Evolutionary conservation across 2,329 filamentous ascomycete species (phyloP).

Genomic region (Aspergillus sergii): DNA sequence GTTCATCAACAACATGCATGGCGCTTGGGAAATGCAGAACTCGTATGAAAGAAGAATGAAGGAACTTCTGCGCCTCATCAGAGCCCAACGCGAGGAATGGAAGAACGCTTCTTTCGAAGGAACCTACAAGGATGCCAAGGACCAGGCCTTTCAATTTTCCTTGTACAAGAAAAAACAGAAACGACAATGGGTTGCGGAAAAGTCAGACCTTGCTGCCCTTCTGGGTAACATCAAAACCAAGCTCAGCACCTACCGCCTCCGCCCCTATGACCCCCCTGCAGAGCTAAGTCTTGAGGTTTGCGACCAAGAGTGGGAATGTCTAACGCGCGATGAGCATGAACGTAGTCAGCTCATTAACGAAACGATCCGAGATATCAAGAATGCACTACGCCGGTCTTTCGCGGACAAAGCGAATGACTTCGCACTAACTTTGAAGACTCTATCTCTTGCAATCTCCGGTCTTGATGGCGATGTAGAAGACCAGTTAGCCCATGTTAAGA

Average conservation of each 20-base stretch:
- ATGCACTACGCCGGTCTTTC: slow-evolving; percentile 86
- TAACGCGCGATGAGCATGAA: slow-evolving; percentile 83
- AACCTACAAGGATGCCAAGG: slow-evolving; percentile 89
- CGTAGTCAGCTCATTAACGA: slow-evolving; percentile 95
- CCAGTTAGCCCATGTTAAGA: slow-evolving; percentile 83
- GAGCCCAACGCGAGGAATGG: slow-evolving; percentile 75
- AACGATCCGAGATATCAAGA: slow-evolving; percentile 98
- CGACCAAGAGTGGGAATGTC: slow-evolving; percentile 76
- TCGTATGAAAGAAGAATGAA: slow-evolving; percentile 91
- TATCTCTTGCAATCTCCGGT: slow-evolving; percentile 93
- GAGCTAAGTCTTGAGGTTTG: slow-evolving; percentile 81
- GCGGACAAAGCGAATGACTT: slow-evolving; percentile 99
- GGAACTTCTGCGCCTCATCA: slow-evolving; percentile 74
- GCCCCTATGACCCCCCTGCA: slow-evolving; percentile 85
- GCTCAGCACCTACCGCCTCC: slow-evolving; percentile 87
- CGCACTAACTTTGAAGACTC: slow-evolving; percentile 88
- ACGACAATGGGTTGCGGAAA: slow-evolving; percentile 94
- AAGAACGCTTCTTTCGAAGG: slow-evolving; percentile 80
- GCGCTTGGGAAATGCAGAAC: slow-evolving; percentile 99
- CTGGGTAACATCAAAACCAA: slow-evolving; percentile 99
- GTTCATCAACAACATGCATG: slow-evolving; percentile 98
- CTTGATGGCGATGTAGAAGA: slow-evolving; percentile 96
- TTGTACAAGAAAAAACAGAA: slow-evolving; percentile 91
- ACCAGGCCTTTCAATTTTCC: slow-evolving; percentile 78
- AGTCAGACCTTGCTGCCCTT: slow-evolving; percentile 89